phyloP scores from a whole-genome alignment of 805 yeast genomes.

The Candida qinlingensis region DNA sequence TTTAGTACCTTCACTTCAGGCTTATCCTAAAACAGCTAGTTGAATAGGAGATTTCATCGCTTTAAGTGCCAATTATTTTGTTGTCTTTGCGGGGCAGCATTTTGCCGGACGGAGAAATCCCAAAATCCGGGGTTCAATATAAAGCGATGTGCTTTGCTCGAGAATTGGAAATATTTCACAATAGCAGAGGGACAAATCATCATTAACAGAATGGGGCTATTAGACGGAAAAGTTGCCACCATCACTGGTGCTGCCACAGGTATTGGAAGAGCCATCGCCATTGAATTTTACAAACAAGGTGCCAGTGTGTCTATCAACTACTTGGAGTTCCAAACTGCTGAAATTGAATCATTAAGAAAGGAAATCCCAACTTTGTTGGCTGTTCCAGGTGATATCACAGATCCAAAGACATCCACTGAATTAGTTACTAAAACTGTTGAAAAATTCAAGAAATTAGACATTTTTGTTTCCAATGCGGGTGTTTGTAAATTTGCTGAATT shows the following conservation, averaged over 20 bases:
- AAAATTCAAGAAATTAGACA: conserved; percentile 35
- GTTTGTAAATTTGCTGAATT: conserved; percentile 38
- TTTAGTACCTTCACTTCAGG: too few relatives aligned
- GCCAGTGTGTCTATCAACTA: conserved; percentile 37
- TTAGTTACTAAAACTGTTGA: conserved; percentile 30
- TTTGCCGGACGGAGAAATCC: not conserved
- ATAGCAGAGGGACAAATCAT: too few relatives aligned
- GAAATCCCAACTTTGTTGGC: conserved; percentile 26
- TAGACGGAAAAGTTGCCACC: conserved; percentile 33
- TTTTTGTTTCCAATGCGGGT: conserved; percentile 43
- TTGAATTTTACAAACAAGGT: conserved; percentile 37
- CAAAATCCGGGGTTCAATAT: not conserved
- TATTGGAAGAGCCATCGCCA: conserved; percentile 40
- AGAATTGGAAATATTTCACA: too few relatives aligned
- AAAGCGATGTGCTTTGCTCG: too few relatives aligned
- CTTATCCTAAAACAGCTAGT: too few relatives aligned
- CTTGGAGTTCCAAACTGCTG: conserved; percentile 17
- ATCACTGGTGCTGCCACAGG: conserved; percentile 45
- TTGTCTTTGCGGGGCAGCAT: too few relatives aligned
- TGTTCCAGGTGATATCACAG: conserved; percentile 40
- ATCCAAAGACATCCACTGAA: conserved; percentile 31
- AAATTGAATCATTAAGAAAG: conserved; percentile 13
- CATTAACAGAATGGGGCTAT: conserved; percentile 9
- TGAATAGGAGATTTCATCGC: too few relatives aligned
- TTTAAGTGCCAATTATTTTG: too few relatives aligned